Evolutionary conservation across 2,329 filamentous ascomycete genomes (phyloP).

Genomic region (Trichoderma polysporum): DNA sequence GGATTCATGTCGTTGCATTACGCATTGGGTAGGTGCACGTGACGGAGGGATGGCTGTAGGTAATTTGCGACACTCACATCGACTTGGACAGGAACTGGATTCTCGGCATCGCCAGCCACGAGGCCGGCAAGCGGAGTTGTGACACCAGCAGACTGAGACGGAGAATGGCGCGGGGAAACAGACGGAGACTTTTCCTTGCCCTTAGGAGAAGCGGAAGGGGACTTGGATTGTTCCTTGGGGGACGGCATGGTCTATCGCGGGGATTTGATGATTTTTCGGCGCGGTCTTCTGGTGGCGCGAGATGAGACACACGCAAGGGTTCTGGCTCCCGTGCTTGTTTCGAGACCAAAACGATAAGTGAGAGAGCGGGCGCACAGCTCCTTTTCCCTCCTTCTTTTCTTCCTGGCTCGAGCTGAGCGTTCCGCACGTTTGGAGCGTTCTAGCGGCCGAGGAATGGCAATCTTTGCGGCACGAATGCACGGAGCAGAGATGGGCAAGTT

Average conservation of each 20-base stretch:
- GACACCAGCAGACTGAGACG: not conserved
- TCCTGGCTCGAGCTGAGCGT: not conserved
- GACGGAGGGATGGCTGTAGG: not conserved
- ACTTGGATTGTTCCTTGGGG: not conserved
- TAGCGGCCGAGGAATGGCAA: not conserved
- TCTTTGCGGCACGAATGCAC: not conserved
- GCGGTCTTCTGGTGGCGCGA: not conserved
- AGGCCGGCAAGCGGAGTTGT: not conserved
- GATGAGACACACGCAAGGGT: not conserved
- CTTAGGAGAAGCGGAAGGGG: not conserved
- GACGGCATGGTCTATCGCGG: slow-evolving; percentile 1
- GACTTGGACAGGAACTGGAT: slow-evolving; percentile 28
- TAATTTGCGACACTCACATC: slow-evolving; percentile 24
- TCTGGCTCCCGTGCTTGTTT: not conserved
- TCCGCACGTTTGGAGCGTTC: not conserved
- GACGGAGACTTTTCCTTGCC: slow-evolving; percentile 2
- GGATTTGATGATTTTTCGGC: not conserved
- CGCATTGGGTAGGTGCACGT: not conserved
- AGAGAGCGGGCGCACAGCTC: not conserved
- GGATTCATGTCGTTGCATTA: not conserved
- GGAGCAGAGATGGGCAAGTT: not conserved
- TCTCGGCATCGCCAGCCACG: slow-evolving; percentile 19
- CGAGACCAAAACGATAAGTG: not conserved
- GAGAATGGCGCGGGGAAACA: not conserved
- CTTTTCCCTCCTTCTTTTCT: not conserved